A percentile compares a stretch with the other conserved stretches of the same genome.
Conservation (phyloP, 1,284 basidiomycete genomes). For the Xerocomus amazonicus region DNA sequence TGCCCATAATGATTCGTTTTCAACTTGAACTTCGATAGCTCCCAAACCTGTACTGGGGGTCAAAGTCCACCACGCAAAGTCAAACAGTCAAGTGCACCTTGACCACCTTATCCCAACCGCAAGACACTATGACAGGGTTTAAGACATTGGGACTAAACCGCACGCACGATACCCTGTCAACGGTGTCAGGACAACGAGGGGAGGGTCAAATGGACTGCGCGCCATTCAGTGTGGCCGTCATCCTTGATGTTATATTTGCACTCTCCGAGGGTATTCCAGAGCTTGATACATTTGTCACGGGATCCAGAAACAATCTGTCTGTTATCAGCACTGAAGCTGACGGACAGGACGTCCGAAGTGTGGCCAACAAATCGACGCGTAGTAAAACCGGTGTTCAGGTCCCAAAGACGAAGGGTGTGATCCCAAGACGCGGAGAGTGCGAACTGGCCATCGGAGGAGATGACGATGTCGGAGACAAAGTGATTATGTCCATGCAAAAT, state of each 20-base stretch:
- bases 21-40: constrained; percentile 99
- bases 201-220: constrained; percentile 23
- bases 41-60: constrained; percentile 80
- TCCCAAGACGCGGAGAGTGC: constrained; percentile 99
- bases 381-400: constrained; percentile 92
- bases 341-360: constrained; percentile 95
- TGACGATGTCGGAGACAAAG: constrained; percentile 99
- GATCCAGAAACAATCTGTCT: constrained; percentile 98
- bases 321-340: constrained; percentile 98
- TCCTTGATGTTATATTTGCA: constrained; percentile 99
- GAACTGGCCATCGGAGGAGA: constrained; percentile 99
- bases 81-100: constrained; percentile 82
- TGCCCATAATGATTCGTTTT: constrained; percentile 99
- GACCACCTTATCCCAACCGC: constrained; percentile 99
- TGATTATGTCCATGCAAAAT: constrained; percentile 99
- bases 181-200: constrained; percentile 2
- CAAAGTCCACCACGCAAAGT: constrained; percentile 30
- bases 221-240: constrained; percentile 97
- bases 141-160: constrained; percentile 98
- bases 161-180: constrained; percentile 91
- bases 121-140: constrained; percentile 99
- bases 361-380: constrained; percentile 98
- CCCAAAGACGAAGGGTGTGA: constrained; percentile 99
- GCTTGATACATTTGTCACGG: constrained; percentile 96
- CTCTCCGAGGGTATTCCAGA: constrained; percentile 99